Conservation (phyloP, 306 rosid species). For the Senna siamea region DNA sequence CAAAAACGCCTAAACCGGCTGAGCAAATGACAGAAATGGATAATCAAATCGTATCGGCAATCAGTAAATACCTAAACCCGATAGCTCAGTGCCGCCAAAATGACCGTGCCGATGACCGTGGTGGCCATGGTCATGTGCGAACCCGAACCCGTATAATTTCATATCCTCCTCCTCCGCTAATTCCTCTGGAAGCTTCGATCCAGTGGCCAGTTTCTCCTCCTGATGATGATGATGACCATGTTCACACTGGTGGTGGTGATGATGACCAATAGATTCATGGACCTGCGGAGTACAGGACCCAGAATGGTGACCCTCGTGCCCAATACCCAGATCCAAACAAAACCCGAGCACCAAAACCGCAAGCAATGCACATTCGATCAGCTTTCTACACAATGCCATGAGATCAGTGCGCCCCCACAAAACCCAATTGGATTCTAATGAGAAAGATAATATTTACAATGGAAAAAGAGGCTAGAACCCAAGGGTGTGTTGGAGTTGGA, state of each 20-base stretch:
- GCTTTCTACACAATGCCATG: conserved; percentile 43
- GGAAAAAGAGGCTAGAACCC: neutral
- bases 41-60: neutral
- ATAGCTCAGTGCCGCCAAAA: conserved; percentile 50
- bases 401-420: neutral
- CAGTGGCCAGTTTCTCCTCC: conserved; percentile 22
- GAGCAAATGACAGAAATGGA: neutral
- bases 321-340: conserved; percentile 63
- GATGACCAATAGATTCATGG: conserved; percentile 38
- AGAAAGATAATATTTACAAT: neutral
- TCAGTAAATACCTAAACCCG: conserved; percentile 60
- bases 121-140: conserved; percentile 45
- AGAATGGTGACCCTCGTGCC: conserved; percentile 47
- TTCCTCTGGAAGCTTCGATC: conserved; percentile 78
- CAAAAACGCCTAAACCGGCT: conserved; percentile 2
- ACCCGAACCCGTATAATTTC: conserved; percentile 75
- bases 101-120: conserved; percentile 39
- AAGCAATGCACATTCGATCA: conserved; percentile 11
- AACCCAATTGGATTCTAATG: neutral
- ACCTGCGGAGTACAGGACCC: conserved; percentile 29
- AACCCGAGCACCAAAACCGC: conserved; percentile 42
- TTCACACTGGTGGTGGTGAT: conserved; percentile 3
- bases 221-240: neutral
- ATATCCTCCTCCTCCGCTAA: conserved; percentile 96
- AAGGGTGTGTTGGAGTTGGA: neutral